Percentiles rank a stretch among this genome's conserved stretches.
These are phyloP conservation scores for Tanacetum coccineum DNA, from an alignment of 129 eudicot species.

Conservation along the genomic window DNA sequence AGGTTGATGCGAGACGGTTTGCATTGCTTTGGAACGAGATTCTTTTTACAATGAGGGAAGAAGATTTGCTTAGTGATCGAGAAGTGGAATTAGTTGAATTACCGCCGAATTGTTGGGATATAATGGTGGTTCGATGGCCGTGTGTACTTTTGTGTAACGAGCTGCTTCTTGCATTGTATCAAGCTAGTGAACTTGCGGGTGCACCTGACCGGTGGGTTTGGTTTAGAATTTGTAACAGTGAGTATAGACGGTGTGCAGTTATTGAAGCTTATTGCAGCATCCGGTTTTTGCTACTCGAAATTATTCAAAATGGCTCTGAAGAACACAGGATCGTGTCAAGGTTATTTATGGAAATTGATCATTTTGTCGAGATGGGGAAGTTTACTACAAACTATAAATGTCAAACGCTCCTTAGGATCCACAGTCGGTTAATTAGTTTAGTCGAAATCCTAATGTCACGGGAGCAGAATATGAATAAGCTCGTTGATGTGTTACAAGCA, in stretches of 20 bases:
- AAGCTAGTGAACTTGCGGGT: constrained; percentile 57
- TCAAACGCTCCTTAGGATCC: constrained; percentile 46
- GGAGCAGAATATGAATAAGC: constrained; percentile 36
- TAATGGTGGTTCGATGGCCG: constrained; percentile 95
- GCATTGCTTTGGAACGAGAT: constrained; percentile 93
- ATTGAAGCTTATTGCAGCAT: constrained; percentile 79
- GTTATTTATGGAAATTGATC: constrained; percentile 57
- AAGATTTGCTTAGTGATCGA: constrained; percentile 68
- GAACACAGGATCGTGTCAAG: constrained; percentile 60
- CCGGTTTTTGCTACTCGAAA: constrained; percentile 54
- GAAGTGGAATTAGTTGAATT: constrained; percentile 78
- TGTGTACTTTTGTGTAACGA: constrained; percentile 82
- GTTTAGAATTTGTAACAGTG: constrained; percentile 73
- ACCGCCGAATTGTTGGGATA: constrained; percentile 78
- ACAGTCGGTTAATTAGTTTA: constrained; percentile 44
- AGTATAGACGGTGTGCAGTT: constrained; percentile 88
- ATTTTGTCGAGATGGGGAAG: constrained; percentile 38
- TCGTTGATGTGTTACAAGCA: constrained; percentile 61
- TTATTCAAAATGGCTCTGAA: constrained; percentile 54
- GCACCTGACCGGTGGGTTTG: constrained; percentile 72
- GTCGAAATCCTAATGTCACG: constrained; percentile 48
- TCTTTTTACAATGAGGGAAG: constrained; percentile 69
- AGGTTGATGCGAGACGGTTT: constrained; percentile 78
- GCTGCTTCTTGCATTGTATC: constrained; percentile 68
- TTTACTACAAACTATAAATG: constrained; percentile 51